A percentile compares a stretch with the other conserved stretches of the same genome.
Conservation (phyloP, 2,329 filamentous ascomycete genomes). For the Geosmithia morbida region DNA sequence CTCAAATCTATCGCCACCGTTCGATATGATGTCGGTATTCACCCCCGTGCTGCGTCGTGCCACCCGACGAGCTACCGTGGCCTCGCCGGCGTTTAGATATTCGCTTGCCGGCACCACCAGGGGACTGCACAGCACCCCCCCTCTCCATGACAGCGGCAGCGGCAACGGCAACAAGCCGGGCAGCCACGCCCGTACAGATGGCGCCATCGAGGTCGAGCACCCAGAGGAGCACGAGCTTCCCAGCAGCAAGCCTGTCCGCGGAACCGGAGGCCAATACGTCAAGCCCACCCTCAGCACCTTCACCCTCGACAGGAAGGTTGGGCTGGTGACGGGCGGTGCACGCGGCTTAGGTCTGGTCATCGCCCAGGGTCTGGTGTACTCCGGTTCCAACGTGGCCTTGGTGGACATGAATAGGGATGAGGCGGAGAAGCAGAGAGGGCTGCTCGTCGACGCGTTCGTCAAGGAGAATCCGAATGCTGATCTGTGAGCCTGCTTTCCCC, state of each 20-base stretch:
- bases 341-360: conserved; percentile 83
- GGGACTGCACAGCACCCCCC: conserved; percentile 8
- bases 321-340: conserved; percentile 80
- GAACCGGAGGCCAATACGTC: conserved; percentile 66
- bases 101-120: conserved; percentile 6
- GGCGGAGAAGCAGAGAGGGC: conserved; percentile 60
- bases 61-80: conserved; percentile 10
- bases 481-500: conserved; percentile 27
- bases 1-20: too few relatives aligned
- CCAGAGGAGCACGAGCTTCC: conserved; percentile 63
- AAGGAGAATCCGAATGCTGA: conserved; percentile 65
- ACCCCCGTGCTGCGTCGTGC: conserved; percentile 13
- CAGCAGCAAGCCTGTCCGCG: conserved; percentile 53
- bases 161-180: conserved; percentile 34
- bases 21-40: too few relatives aligned
- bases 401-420: conserved; percentile 91
- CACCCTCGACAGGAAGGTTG: conserved; percentile 72
- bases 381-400: conserved; percentile 78
- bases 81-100: conserved; percentile 2
- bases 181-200: conserved; percentile 65
- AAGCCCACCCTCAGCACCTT: conserved; percentile 78
- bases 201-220: conserved; percentile 64
- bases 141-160: conserved; percentile 13
- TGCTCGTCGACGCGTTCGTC: conserved; percentile 61
- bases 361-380: conserved; percentile 80